Percentiles rank a stretch among this genome's conserved stretches.
These are phyloP conservation scores for Plectosphaerella sp. DNA, from an alignment of 2,329 filamentous ascomycete genomes.

Conservation along the genomic window DNA sequence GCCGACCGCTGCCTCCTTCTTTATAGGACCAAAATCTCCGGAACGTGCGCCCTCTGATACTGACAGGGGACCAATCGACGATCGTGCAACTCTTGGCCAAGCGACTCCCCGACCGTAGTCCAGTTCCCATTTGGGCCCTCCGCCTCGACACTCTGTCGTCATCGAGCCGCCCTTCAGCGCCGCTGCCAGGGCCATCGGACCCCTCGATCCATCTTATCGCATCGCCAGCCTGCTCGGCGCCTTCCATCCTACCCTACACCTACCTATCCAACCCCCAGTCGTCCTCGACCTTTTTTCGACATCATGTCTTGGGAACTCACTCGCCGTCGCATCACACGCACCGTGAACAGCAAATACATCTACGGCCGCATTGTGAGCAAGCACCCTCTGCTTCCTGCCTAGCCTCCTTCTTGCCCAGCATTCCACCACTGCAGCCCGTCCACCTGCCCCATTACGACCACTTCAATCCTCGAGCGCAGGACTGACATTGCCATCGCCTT, in stretches of 20 bases:
- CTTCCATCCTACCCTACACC: background rate
- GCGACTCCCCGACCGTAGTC: too few relatives aligned
- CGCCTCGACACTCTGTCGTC: background rate
- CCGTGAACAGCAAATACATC: constrained; percentile 68
- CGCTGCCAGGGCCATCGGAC: background rate
- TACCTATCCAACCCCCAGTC: background rate
- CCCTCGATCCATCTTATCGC: background rate
- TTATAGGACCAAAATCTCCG: background rate
- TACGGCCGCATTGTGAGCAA: constrained; percentile 62
- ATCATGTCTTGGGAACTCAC: constrained; percentile 55
- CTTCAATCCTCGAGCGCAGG: background rate
- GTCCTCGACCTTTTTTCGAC: background rate
- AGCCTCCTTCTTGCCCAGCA: constrained; percentile 1
- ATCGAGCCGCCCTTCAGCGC: background rate
- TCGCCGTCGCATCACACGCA: constrained; percentile 57
- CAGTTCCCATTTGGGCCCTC: too few relatives aligned
- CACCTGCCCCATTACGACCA: background rate
- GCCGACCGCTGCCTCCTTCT: too few relatives aligned
- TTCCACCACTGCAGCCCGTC: background rate
- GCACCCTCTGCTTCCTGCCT: constrained; percentile 28
- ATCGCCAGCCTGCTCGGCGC: background rate
- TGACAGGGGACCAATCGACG: too few relatives aligned
- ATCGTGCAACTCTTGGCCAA: too few relatives aligned
- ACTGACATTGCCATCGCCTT: background rate
- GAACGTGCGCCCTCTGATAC: too few relatives aligned